Base-by-base conservation (phyloP, 192 early-diverging fungal species). In the Coemansia sp. region DNA sequence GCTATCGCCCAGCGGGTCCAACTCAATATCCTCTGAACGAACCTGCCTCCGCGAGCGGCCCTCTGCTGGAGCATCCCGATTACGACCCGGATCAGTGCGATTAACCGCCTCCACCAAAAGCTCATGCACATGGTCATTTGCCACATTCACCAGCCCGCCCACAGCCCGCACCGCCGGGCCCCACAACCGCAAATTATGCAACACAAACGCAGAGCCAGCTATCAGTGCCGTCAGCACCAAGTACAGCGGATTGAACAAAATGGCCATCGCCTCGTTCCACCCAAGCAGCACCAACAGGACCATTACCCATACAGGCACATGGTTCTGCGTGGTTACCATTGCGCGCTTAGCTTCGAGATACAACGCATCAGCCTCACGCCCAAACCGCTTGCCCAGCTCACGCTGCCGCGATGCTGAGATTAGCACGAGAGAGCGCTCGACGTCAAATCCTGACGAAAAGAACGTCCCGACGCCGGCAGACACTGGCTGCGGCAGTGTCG, bases 341-440 rank as follows among this genome's bases (percentile, higher is more conserved):
- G 94, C 90, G 24, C 97, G 89, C 82, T 99, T 99, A 2, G 97
- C 97, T 67, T 99, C 97, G 43, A 97, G 70, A 57, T 93, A 98
- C 70, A 95, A 85, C 0, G 87, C 88, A 78, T 98, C 94, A 0
- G 92, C 91, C 65, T 98, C 94, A 22, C 89, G 86, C 60, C 89
- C 87, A 83, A 99, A 98, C 60, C 90, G 82, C 52, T 86, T 89
- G 9, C 82, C 83, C 66, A 98, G 77, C 58, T 91, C 91, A 45
- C 85, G 85, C 62, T 83, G 83, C 29, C 86, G 83, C 2, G 82
- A 75, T 52, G 87, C 85, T 6, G 82, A 75, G 25, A 93, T 74
- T 11, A 91, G 78, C 47, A 69, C 81, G 54, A 91, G 79, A 0
- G 90, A 82, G n/a, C 83, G 70, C 25, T 81, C 70, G 12, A 86